phyloP scores from a whole-genome alignment of 805 yeast genomes.

The Starmerella powellii region DNA sequence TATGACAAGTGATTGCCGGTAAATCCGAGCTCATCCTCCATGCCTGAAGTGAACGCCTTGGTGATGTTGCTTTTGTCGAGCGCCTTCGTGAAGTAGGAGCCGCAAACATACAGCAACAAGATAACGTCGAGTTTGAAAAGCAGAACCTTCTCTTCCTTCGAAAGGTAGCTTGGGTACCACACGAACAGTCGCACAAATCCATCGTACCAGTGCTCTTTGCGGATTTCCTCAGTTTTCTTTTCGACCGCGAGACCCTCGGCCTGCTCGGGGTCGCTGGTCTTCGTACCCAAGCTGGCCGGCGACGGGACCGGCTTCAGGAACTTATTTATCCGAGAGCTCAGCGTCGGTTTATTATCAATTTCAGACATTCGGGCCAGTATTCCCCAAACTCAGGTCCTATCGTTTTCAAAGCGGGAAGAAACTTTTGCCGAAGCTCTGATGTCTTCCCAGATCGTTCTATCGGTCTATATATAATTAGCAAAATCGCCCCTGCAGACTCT shows the following conservation, averaged over 20 bases:
- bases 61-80: conserved; percentile 40
- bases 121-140: conserved; percentile 30
- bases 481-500: background rate
- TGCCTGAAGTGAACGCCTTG: conserved; percentile 47
- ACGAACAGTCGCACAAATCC: conserved; percentile 22
- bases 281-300: too few relatives aligned
- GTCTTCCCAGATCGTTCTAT: background rate
- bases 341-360: too few relatives aligned
- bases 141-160: conserved; percentile 22
- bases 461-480: background rate
- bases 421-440: too few relatives aligned
- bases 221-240: conserved; percentile 8
- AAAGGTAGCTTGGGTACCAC: conserved; percentile 28
- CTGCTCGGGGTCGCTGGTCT: background rate
- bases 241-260: background rate
- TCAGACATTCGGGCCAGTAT: background rate
- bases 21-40: conserved; percentile 37
- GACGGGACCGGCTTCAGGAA: background rate
- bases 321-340: background rate
- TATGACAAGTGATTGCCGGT: conserved; percentile 38
- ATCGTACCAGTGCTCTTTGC: conserved; percentile 23
- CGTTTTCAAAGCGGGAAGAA: too few relatives aligned
- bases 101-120: conserved; percentile 28
- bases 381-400: background rate
- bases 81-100: conserved; percentile 37